A percentile compares a stretch with the other conserved stretches of the same genome.
phyloP scores from a whole-genome alignment of 2,329 filamentous ascomycete genomes.

The Fusarium staphyleae region DNA sequence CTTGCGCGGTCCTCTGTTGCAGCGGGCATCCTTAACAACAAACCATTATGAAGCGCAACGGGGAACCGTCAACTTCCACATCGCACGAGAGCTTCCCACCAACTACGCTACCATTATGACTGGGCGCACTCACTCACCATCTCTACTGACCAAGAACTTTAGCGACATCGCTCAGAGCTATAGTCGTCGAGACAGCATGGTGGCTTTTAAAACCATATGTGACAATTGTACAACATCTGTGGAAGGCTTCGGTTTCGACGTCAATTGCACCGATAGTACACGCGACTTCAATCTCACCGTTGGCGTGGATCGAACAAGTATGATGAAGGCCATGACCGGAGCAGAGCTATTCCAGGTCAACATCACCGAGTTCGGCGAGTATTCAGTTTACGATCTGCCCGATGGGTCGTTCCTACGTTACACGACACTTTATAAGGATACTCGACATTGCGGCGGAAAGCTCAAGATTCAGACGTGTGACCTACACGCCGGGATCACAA shows the following conservation, averaged over 20 bases:
- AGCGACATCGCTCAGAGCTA: conserved; percentile 31
- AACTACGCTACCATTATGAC: conserved; percentile 31
- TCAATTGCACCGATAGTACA: conserved; percentile 26
- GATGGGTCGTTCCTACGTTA: conserved; percentile 27
- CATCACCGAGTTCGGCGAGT: conserved; percentile 18
- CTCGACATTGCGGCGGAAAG: conserved; percentile 12
- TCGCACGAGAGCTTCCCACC: conserved; percentile 25
- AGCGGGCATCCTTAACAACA: conserved; percentile 27
- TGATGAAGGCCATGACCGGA: conserved; percentile 16
- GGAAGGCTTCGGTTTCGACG: conserved; percentile 25
- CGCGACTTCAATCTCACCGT: conserved; percentile 17
- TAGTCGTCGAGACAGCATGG: conserved; percentile 24
- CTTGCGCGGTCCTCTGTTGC: conserved; percentile 28
- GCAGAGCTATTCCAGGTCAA: conserved; percentile 30
- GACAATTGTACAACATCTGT: conserved; percentile 26
- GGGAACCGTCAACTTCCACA: conserved; percentile 23
- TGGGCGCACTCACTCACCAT: conserved; percentile 20
- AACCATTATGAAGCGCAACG: conserved; percentile 14
- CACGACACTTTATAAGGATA: conserved; percentile 29
- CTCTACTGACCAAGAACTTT: conserved; percentile 30
- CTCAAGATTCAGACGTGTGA: conserved; percentile 31
- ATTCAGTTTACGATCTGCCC: neutral
- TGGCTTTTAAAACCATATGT: conserved; percentile 18
- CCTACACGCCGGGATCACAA: conserved; percentile 26
- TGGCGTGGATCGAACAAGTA: neutral